Evolutionary conservation across 2,329 filamentous ascomycete genomes (phyloP).

Genomic region (Colletotrichum graminicola): DNA sequence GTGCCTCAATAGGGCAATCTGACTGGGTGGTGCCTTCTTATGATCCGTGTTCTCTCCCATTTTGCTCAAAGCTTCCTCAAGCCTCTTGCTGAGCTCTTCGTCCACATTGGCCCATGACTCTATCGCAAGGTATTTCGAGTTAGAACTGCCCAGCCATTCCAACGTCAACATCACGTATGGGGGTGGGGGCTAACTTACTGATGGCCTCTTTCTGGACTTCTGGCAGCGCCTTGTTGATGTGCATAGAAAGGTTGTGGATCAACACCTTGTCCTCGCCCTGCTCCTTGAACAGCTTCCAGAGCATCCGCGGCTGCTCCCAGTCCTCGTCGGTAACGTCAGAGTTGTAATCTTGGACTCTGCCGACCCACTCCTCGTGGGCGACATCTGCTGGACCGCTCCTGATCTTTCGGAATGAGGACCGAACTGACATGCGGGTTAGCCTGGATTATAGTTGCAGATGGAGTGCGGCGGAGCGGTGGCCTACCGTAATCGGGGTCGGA

Average conservation of each 20-base stretch:
- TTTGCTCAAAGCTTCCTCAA: conserved; percentile 1
- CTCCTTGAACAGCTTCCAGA: conserved; percentile 28
- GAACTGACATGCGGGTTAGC: conserved; percentile 48
- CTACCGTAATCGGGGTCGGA: conserved; percentile 46
- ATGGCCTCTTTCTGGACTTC: conserved; percentile 20
- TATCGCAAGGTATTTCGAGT: background rate
- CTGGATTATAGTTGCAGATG: conserved; percentile 38
- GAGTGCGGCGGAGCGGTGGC: background rate
- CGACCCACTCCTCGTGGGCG: conserved; percentile 26
- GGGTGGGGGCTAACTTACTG: conserved; percentile 3
- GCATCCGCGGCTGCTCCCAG: conserved; percentile 16
- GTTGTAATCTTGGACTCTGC: conserved; percentile 7
- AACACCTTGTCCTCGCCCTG: conserved; percentile 11
- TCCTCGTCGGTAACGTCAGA: conserved; percentile 27
- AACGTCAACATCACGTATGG: background rate
- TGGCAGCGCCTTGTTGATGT: conserved; percentile 6
- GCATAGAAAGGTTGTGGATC: conserved; percentile 14
- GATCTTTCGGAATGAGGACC: conserved; percentile 30
- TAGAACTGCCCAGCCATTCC: background rate
- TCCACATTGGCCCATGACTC: conserved; percentile 17
- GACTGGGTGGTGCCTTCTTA: background rate
- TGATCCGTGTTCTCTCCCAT: background rate
- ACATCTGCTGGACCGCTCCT: conserved; percentile 4
- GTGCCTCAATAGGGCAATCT: background rate
- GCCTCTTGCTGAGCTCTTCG: conserved; percentile 1